A percentile compares a stretch with the other conserved stretches of the same genome.
phyloP scores from a whole-genome alignment of 768 basidiomycete species.

The Suillus subaureus region DNA sequence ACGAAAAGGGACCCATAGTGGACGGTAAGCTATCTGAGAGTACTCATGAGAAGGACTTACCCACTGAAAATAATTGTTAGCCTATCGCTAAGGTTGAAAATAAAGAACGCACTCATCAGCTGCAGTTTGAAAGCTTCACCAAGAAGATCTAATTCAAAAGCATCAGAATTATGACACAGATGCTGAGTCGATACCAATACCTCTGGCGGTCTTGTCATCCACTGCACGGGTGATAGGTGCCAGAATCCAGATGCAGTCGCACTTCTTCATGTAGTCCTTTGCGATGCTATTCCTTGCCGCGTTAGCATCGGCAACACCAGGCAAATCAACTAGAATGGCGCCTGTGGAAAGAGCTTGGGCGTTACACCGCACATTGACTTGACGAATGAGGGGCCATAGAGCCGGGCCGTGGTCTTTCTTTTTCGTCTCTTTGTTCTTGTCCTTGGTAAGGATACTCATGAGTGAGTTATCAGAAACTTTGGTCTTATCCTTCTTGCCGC shows the following conservation, averaged over 20 bases:
- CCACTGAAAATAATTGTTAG: conserved; percentile 35
- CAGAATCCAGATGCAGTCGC: conserved; percentile 65
- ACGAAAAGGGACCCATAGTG: not conserved
- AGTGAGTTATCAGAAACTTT: not conserved
- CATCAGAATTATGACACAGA: conserved; percentile 3
- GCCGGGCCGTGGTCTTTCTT: conserved; percentile 41
- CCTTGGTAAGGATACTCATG: conserved; percentile 21
- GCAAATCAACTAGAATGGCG: conserved; percentile 65
- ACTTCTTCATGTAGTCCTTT: conserved; percentile 69
- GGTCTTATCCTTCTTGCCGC: conserved; percentile 37
- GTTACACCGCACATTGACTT: conserved; percentile 60
- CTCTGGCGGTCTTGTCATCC: conserved; percentile 65
- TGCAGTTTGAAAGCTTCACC: conserved; percentile 68
- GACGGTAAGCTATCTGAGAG: not conserved
- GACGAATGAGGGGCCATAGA: conserved; percentile 64
- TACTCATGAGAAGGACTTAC: conserved; percentile 31
- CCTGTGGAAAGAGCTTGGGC: conserved; percentile 56
- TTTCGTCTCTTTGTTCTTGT: conserved; percentile 33
- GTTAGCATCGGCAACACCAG: conserved; percentile 69
- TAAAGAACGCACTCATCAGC: conserved; percentile 50
- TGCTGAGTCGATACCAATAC: conserved; percentile 26
- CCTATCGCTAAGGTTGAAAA: not conserved
- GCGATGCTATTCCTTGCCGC: conserved; percentile 64
- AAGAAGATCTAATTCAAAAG: conserved; percentile 47
- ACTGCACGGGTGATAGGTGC: conserved; percentile 67